These are phyloP conservation scores for Pleurotus citrinopileatus DNA, from an alignment of 768 basidiomycete species.

Conservation along the genomic window DNA sequence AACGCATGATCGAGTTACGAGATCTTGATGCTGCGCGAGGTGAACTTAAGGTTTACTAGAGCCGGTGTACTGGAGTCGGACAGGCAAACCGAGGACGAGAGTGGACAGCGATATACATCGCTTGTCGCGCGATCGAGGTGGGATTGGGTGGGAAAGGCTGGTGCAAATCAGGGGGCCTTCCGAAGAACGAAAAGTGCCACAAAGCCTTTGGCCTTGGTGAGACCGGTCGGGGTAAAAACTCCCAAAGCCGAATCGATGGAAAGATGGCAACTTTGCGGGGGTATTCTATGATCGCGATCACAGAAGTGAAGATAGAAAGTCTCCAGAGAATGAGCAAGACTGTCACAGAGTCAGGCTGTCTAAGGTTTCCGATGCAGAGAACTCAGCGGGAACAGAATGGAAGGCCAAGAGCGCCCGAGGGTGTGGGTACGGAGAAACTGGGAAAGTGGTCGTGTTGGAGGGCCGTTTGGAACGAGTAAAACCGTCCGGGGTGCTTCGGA, in stretches of 20 bases:
- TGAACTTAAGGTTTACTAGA: slow-evolving; percentile 3
- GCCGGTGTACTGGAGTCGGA: neutral
- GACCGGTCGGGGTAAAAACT: slow-evolving; percentile 6
- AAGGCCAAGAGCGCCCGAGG: slow-evolving; percentile 5
- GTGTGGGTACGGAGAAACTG: slow-evolving; percentile 10
- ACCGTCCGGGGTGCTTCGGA: slow-evolving; percentile 3
- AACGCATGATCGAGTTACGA: neutral
- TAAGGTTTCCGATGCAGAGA: neutral
- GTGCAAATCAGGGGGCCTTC: slow-evolving; percentile 5
- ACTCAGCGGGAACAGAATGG: neutral
- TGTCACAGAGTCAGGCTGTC: neutral
- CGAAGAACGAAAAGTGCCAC: slow-evolving; percentile 2
- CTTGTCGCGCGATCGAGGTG: slow-evolving; percentile 8
- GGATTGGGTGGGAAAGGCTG: slow-evolving; percentile 3
- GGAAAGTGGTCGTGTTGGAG: slow-evolving; percentile 1
- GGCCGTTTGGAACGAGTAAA: slow-evolving; percentile 4
- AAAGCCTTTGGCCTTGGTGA: neutral
- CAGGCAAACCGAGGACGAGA: slow-evolving; percentile 1
- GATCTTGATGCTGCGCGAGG: slow-evolving; percentile 2
- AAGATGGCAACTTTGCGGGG: neutral
- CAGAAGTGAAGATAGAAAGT: slow-evolving; percentile 7
- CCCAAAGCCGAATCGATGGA: slow-evolving; percentile 4
- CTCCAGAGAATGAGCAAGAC: slow-evolving; percentile 3
- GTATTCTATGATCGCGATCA: slow-evolving; percentile 1
- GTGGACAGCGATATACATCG: neutral